Base-by-base conservation (phyloP, 139 green algal species). In the Axilococcus clingmanii region DNA sequence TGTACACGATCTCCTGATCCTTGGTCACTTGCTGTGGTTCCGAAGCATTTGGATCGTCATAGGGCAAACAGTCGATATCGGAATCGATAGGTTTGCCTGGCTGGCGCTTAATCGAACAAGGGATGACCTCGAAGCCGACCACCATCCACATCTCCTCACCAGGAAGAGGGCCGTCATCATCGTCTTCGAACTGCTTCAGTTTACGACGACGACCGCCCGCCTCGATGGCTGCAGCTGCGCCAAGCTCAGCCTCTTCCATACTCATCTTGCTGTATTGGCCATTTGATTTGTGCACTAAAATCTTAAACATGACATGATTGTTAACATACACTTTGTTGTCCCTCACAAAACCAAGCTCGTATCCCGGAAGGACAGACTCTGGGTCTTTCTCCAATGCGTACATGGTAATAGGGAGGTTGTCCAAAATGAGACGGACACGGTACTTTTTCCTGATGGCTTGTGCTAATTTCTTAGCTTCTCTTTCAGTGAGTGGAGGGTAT, bases 261-360 rank as follows among this genome's bases (percentile, higher is more conserved):
- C 57, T 46, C 34, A 30, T 24, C 24, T 40, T 32, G 0, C 55
- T 55, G 50, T 77, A 94, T 66, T 94, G 77, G 4, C 79, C 83
- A 47, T 89, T 79, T 12, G 83, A 86, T 28, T 77, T 54, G 59
- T 96, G 87, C 19, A 95, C 74, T 28, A 94, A 74, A 17, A 96
- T 74, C 66, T 88, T 96, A 75, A 97, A 96, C 65, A 85, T 79
- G 22, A 94, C 74, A 66, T 95, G 87, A 67, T 97, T 97, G 79
- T 90, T 86, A 32, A 97, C 69, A 61, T 80, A 95, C 59, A 82
- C 86, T 47, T 77, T 72, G 54, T 75, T 75, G 14, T n/a, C 20
- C 6, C 68, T 50, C 36, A 74, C 52, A 53, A 65, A 85, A 15
- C 89, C 89, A 15, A 97, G 56, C 59, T 92, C 78, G 69, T 87